Base-by-base conservation (phyloP, 1,284 basidiomycete genomes). In the Moesziomyces parantarcticus region DNA sequence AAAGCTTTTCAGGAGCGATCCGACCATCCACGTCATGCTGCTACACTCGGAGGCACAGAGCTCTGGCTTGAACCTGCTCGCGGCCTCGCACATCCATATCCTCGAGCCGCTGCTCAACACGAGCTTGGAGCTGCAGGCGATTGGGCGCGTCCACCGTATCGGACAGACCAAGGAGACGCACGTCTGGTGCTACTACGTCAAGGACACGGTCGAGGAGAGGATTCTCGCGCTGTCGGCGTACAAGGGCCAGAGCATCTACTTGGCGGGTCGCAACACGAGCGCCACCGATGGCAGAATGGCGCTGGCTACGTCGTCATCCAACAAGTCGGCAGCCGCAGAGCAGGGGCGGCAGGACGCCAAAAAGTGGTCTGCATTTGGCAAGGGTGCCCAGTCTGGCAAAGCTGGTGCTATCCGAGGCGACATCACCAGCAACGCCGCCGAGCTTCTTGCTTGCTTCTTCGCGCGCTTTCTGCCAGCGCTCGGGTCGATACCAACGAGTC, bases 1-100 rank as follows among this genome's bases (percentile, higher is more conserved):
- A 16, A 66, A 79, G 16, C 11, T 25, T 2, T 83, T 82, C 45
- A 60, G 69, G 40, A 75, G 64, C 53, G 56, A 62, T 29, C 51
- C 76, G 5, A 36, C 47, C 25, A 51, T 76, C 14, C 66, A 70
- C 20, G 73, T 82, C 22, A 69, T 83, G 56, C 51, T 83, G 8
- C 63, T 83, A n/a, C 80, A 82, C 55, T 76, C 79, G 7, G 81
- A 83, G 56, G 74, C 58, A 42, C 79, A 81, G 56, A 78, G 77
- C 13, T 65, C 79, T 0, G 81, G 81, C 5, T 67, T 83, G 29
- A 83, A 82, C 39, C 53, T 83, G 53, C 55, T 77, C 1, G 64
- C 69, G 1, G 80, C 81, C 5, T 76, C 70, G 47, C 64, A 77
- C 51, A 61, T 83, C 21, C 73, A 80, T 59, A 67, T 83, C 25